A percentile compares a stretch with the other conserved stretches of the same genome.
Conservation (phyloP, 2,329 filamentous ascomycete species). For the Talaromyces albobiverticillius region DNA sequence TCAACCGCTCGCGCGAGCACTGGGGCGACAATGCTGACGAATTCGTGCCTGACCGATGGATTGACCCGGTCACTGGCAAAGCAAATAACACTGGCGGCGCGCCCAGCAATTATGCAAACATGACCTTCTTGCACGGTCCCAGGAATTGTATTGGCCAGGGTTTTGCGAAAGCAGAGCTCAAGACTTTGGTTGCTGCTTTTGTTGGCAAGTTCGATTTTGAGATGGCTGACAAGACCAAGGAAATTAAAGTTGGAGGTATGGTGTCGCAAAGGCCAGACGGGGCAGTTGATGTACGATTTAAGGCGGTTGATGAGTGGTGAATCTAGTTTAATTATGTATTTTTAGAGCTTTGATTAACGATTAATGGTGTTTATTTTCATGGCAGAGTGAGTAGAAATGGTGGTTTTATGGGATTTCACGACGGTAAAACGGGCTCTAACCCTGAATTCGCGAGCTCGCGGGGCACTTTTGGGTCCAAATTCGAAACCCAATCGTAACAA, state of each 20-base stretch:
- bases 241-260: neutral
- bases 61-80: conserved; percentile 35
- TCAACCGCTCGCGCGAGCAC: conserved; percentile 64
- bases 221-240: conserved; percentile 26
- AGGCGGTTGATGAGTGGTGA: neutral
- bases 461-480: too few relatives aligned
- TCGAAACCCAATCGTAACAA: too few relatives aligned
- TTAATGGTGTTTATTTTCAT: too few relatives aligned
- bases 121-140: conserved; percentile 73
- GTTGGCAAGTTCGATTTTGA: conserved; percentile 65
- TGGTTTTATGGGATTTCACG: too few relatives aligned
- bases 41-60: conserved; percentile 82
- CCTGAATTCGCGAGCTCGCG: too few relatives aligned
- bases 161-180: conserved; percentile 70
- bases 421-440: too few relatives aligned
- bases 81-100: conserved; percentile 65
- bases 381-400: too few relatives aligned
- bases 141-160: conserved; percentile 24
- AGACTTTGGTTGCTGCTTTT: conserved; percentile 70
- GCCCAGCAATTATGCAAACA: conserved; percentile 66
- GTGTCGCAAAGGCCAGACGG: neutral
- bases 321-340: too few relatives aligned
- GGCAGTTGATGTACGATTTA: neutral
- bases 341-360: too few relatives aligned
- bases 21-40: conserved; percentile 73